Conservation (phyloP, 257 asterid species). For the Haberlea rhodopensis region DNA sequence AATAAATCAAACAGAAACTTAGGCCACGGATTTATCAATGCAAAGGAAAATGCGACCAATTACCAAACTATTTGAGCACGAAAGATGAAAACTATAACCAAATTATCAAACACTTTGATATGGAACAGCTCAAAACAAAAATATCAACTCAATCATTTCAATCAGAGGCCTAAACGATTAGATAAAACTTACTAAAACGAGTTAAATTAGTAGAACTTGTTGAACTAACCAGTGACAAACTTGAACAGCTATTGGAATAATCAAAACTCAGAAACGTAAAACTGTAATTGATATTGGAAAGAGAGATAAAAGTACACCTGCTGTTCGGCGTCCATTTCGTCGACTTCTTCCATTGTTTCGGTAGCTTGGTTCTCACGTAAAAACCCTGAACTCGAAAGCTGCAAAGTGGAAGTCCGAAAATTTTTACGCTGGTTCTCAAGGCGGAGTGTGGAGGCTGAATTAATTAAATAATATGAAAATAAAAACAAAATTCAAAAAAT, state of each 20-base stretch:
- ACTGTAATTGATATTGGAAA: neutral
- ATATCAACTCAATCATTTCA: neutral
- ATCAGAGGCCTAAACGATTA: neutral
- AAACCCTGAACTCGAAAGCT: neutral
- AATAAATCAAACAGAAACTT: too few relatives aligned
- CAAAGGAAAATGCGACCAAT: too few relatives aligned
- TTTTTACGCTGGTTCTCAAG: too few relatives aligned
- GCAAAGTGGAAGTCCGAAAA: neutral
- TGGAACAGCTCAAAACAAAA: too few relatives aligned
- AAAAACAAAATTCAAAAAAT: too few relatives aligned
- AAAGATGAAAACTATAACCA: too few relatives aligned
- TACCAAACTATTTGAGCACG: too few relatives aligned
- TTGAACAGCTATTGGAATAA: neutral
- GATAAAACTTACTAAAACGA: conserved; percentile 1
- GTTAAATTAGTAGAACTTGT: neutral
- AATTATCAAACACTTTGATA: too few relatives aligned
- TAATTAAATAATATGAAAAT: too few relatives aligned
- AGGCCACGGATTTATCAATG: too few relatives aligned
- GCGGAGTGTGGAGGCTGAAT: too few relatives aligned
- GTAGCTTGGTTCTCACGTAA: neutral
- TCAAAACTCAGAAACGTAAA: neutral
- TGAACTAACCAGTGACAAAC: neutral
- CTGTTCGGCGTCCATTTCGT: conserved; percentile 46
- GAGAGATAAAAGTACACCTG: conserved; percentile 36
- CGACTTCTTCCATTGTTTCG: conserved; percentile 51